Percentiles rank a stretch among this genome's conserved stretches.
Conservation (phyloP, 768 basidiomycete genomes). For the Mrakia frigida region DNA sequence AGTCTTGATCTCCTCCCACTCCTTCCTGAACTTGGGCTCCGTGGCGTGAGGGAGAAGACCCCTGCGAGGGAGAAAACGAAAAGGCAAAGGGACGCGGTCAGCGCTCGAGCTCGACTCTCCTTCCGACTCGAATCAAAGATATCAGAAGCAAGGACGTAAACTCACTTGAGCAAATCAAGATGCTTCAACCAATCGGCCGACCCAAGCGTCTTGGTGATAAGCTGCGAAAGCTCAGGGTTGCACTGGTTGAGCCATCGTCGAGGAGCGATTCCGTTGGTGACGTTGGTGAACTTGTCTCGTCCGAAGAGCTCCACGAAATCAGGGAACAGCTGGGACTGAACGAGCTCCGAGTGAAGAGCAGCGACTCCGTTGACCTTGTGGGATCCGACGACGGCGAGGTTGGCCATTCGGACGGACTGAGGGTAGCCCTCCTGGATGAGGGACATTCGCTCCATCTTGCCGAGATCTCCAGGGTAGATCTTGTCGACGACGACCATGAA, state of each 20-base stretch:
- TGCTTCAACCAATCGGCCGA: constrained; percentile 82
- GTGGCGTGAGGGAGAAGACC: neutral
- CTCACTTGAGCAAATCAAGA: constrained; percentile 59
- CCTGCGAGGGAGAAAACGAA: neutral
- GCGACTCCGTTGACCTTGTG: constrained; percentile 84
- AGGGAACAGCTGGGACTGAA: constrained; percentile 55
- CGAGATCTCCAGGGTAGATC: constrained; percentile 82
- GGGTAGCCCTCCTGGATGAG: constrained; percentile 81
- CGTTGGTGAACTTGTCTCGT: constrained; percentile 41
- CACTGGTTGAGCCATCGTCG: constrained; percentile 52
- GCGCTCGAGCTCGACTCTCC: too few species aligned
- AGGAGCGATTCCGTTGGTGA: constrained; percentile 32
- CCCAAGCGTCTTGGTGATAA: constrained; percentile 78
- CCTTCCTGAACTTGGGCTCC: constrained; percentile 58
- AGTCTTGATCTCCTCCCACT: constrained; percentile 80
- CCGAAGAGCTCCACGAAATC: constrained; percentile 79
- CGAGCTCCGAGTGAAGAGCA: constrained; percentile 87
- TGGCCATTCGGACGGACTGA: constrained; percentile 83
- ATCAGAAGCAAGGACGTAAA: neutral
- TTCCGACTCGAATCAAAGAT: neutral
- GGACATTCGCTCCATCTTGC: constrained; percentile 75
- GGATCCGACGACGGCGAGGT: constrained; percentile 75
- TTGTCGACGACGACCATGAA: constrained; percentile 66
- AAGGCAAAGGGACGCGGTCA: too few species aligned
- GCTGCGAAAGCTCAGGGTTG: constrained; percentile 77